Percentiles rank a stretch among this genome's conserved stretches.
Conservation (phyloP, 2,329 filamentous ascomycete species). For the Knufia fluminis region DNA sequence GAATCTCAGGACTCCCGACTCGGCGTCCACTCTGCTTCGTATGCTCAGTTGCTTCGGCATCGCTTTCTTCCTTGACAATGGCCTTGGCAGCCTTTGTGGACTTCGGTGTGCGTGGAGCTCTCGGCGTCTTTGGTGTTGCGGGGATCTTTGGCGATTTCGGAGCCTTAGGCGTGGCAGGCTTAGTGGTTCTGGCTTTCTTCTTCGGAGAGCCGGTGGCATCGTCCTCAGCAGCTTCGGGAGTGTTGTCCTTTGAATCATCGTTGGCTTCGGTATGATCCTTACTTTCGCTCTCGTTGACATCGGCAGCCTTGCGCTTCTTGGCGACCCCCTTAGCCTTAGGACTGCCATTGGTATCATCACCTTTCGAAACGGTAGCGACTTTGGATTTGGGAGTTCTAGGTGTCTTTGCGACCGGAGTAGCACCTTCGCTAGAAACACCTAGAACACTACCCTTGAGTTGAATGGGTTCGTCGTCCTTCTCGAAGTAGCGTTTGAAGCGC, state of each 20-base stretch:
- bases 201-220: neutral
- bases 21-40: too few species aligned
- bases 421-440: neutral
- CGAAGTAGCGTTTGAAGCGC: slow-evolving; percentile 1
- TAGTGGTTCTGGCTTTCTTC: slow-evolving; percentile 3
- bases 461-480: slow-evolving; percentile 5
- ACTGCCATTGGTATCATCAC: neutral
- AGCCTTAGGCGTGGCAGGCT: neutral
- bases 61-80: too few species aligned
- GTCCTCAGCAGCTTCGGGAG: neutral
- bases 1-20: neutral
- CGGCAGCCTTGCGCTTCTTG: slow-evolving; percentile 15
- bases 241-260: neutral
- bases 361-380: slow-evolving; percentile 7
- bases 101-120: slow-evolving; percentile 3
- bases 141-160: neutral
- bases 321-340: neutral
- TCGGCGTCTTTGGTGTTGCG: slow-evolving; percentile 3
- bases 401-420: neutral
- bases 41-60: too few species aligned
- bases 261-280: neutral
- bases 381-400: slow-evolving; percentile 16
- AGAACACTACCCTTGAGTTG: neutral
- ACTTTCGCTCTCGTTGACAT: neutral
- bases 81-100: neutral